Evolutionary conservation across 305 asterid genomes (phyloP).

Genomic region (Fraxinus angustifolia): DNA sequence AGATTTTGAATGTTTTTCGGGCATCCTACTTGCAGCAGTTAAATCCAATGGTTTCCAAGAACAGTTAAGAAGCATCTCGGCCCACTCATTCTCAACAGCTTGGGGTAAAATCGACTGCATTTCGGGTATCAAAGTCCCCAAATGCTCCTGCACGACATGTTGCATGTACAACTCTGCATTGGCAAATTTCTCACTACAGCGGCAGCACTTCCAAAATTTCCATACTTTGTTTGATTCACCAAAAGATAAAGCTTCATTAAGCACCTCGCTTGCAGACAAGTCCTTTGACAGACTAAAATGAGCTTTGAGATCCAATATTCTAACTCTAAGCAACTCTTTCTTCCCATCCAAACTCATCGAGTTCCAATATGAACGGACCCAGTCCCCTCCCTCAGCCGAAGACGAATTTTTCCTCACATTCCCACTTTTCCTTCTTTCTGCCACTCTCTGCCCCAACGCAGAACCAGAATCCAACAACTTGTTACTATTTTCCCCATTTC

Average conservation of each 20-base stretch:
- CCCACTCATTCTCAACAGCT: slow-evolving; percentile 75
- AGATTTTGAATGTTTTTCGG: slow-evolving; percentile 43
- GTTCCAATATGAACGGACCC: slow-evolving; percentile 72
- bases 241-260: slow-evolving; percentile 64
- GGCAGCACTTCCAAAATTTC: slow-evolving; percentile 75
- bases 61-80: slow-evolving; percentile 75
- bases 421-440: slow-evolving; percentile 65
- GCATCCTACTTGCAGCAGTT: slow-evolving; percentile 52
- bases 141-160: slow-evolving; percentile 66
- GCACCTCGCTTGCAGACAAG: slow-evolving; percentile 41
- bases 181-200: slow-evolving; percentile 57
- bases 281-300: slow-evolving; percentile 68
- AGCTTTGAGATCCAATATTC: slow-evolving; percentile 53
- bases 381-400: slow-evolving; percentile 68
- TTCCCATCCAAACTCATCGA: slow-evolving; percentile 59
- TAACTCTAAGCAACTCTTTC: slow-evolving; percentile 56
- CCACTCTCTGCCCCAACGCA: slow-evolving; percentile 50
- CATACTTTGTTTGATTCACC: slow-evolving; percentile 60
- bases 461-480: slow-evolving; percentile 51
- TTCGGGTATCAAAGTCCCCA: slow-evolving; percentile 65
- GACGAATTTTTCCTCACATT: slow-evolving; percentile 42
- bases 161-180: slow-evolving; percentile 52
- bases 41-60: slow-evolving; percentile 82
- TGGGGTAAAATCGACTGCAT: slow-evolving; percentile 71
- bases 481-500: slow-evolving; percentile 43